A percentile compares a stretch with the other conserved stretches of the same genome.
Evolutionary conservation across 2,329 filamentous ascomycete species (phyloP).

Genomic region (Hypoxylon sp.): DNA sequence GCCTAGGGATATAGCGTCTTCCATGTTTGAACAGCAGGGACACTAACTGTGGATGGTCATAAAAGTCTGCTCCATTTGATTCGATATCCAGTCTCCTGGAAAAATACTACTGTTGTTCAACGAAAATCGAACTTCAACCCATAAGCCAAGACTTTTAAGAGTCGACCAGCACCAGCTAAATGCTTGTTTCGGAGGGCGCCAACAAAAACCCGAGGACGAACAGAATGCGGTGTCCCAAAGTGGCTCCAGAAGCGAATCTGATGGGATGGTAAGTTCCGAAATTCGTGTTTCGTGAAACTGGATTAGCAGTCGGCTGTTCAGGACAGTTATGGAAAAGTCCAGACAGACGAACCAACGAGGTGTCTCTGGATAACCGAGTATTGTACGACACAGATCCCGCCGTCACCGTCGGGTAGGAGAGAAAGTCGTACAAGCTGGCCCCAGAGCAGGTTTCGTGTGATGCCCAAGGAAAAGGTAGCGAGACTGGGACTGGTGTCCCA

Average conservation of each 20-base stretch:
- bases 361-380: constrained; percentile 58
- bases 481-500: constrained; percentile 43
- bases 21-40: constrained; percentile 36
- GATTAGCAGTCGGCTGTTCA: constrained; percentile 50
- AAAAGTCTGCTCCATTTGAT: constrained; percentile 84
- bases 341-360: constrained; percentile 52
- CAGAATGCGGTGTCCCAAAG: constrained; percentile 42
- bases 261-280: constrained; percentile 52
- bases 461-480: constrained; percentile 43
- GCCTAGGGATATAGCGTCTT: constrained; percentile 14
- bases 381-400: constrained; percentile 59
- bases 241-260: constrained; percentile 47
- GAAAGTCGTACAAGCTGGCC: constrained; percentile 54
- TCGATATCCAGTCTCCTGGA: constrained; percentile 46
- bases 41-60: constrained; percentile 89
- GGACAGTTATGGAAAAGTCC: constrained; percentile 49
- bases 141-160: constrained; percentile 48
- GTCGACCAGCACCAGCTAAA: constrained; percentile 42
- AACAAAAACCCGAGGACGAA: constrained; percentile 43
- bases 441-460: constrained; percentile 51
- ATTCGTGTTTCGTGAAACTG: constrained; percentile 49
- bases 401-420: constrained; percentile 55
- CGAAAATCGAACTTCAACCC: constrained; percentile 40
- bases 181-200: constrained; percentile 46
- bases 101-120: constrained; percentile 46